Conservation (phyloP, 2,329 filamentous ascomycete genomes). For the Arthrobotrys sinensis region DNA sequence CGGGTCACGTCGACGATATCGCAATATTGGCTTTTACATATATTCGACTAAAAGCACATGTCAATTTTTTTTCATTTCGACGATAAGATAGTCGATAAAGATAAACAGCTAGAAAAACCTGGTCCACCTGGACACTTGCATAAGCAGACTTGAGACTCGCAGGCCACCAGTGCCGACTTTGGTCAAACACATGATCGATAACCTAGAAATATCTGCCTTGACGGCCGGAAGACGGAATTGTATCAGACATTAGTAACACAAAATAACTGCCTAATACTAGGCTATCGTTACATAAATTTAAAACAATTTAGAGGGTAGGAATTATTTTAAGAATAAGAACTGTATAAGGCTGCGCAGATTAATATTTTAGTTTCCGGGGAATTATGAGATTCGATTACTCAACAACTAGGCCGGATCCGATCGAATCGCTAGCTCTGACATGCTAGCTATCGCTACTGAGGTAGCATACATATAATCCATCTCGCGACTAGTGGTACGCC, state of each 20-base stretch:
- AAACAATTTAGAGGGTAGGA: not conserved
- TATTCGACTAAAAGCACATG: slow-evolving; percentile 15
- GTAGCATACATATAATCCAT: not conserved
- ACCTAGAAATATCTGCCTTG: slow-evolving; percentile 19
- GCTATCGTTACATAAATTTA: not conserved
- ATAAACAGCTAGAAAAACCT: not conserved
- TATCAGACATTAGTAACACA: not conserved
- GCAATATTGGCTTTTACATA: not conserved
- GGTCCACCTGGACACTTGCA: slow-evolving; percentile 25
- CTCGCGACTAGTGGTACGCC: too few relatives aligned
- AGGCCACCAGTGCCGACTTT: not conserved
- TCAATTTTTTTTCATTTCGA: not conserved
- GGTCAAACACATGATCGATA: slow-evolving; percentile 11
- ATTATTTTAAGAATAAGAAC: slow-evolving; percentile 18
- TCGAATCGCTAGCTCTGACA: not conserved
- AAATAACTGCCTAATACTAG: slow-evolving; percentile 1
- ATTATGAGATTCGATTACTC: not conserved
- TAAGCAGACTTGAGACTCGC: slow-evolving; percentile 4
- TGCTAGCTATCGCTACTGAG: not conserved
- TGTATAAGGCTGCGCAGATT: not conserved
- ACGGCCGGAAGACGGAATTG: not conserved
- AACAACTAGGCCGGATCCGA: not conserved
- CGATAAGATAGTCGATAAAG: slow-evolving; percentile 15
- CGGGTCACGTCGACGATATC: not conserved
- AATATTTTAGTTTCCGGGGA: too few relatives aligned